A percentile compares a stretch with the other conserved stretches of the same genome.
Conservation (phyloP, 805 yeast species). For the Pichia scutulata region DNA sequence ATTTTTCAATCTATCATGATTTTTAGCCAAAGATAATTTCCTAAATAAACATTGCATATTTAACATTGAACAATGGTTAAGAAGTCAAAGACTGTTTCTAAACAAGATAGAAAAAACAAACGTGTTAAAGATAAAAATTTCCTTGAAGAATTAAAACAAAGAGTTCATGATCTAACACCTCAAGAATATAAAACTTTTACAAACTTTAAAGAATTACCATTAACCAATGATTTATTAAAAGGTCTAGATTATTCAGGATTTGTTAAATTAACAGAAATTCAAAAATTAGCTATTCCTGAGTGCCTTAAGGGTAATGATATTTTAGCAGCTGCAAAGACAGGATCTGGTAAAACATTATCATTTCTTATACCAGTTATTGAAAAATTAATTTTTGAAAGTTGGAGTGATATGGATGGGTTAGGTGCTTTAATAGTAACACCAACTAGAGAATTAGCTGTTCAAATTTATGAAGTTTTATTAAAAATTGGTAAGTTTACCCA, state of each 20-base stretch:
- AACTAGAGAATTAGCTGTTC: slow-evolving; percentile 86
- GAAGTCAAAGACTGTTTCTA: slow-evolving; percentile 20
- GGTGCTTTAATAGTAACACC: slow-evolving; percentile 90
- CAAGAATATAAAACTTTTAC: slow-evolving; percentile 27
- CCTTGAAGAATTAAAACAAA: slow-evolving; percentile 37
- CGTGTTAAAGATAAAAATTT: slow-evolving; percentile 29
- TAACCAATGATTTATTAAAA: slow-evolving; percentile 51
- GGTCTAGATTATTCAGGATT: slow-evolving; percentile 80
- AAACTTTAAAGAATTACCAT: slow-evolving; percentile 72
- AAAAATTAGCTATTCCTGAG: slow-evolving; percentile 65
- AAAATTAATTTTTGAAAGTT: slow-evolving; percentile 55
- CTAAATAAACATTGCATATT: too few species aligned
- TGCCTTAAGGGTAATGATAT: slow-evolving; percentile 74
- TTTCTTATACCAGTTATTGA: slow-evolving; percentile 77
- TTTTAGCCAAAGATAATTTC: too few species aligned
- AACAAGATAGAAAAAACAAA: slow-evolving; percentile 23
- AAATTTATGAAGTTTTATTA: slow-evolving; percentile 80
- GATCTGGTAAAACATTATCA: slow-evolving; percentile 86
- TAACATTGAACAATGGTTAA: slow-evolving; percentile 23
- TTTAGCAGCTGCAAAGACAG: slow-evolving; percentile 84
- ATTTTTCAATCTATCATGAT: neutral
- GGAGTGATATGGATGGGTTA: slow-evolving; percentile 80
- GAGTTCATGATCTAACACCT: slow-evolving; percentile 49
- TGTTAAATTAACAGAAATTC: slow-evolving; percentile 78
- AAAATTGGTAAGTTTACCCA: slow-evolving; percentile 68